Evolutionary conservation across 352 stramenopile genomes (phyloP), one percentile per base, ranked within the genome.

Genomic region (Phytophthora lateralis): DNA sequence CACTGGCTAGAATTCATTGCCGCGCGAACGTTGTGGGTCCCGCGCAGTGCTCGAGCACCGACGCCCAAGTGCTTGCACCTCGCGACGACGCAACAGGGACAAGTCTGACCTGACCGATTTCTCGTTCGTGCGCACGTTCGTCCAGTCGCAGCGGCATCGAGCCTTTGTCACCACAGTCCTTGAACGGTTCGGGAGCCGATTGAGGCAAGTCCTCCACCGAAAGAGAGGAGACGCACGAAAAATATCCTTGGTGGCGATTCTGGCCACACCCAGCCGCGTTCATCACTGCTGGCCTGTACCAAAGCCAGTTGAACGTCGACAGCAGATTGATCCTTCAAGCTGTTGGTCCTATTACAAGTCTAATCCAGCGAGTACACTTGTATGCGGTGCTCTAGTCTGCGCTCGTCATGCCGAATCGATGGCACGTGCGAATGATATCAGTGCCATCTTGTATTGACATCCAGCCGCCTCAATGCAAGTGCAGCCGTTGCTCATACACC

Each of bases 391-490:
- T 43, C 17, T 21, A 55, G 27, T 15, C 29, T 18, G n/a, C 21
- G 17, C 30, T 60, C 55, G 43, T 48, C 49, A 57, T 69, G 26
- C 41, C 32, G 51, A 20, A 53, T 26, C 38, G 46, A 52, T 26
- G 21, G 18, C 55, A 39, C 37, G 37, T 55, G 37, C 18, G 18
- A 54, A 39, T 42, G 29, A 51, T 52, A 58, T 63, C 45, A 61
- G 52, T 63, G 52, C 26, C 48, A 47, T 45, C 62, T 56, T 66
- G 56, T 62, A 46, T 50, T 49, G 10, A 26, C 37, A 45, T n/a
- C 20, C 26, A 30, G 26, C 26, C 26, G 26, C 26, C n/a, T 42
- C 18, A 20, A 3, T 44, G 26, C 26, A n/a, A 34, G 30, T 55
- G 26, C 12, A 47, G 30, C 27, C 26, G 42, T 61, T 61, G 59